Base-by-base conservation (phyloP, 148 eudicot species). In the Limonium bicolor region DNA sequence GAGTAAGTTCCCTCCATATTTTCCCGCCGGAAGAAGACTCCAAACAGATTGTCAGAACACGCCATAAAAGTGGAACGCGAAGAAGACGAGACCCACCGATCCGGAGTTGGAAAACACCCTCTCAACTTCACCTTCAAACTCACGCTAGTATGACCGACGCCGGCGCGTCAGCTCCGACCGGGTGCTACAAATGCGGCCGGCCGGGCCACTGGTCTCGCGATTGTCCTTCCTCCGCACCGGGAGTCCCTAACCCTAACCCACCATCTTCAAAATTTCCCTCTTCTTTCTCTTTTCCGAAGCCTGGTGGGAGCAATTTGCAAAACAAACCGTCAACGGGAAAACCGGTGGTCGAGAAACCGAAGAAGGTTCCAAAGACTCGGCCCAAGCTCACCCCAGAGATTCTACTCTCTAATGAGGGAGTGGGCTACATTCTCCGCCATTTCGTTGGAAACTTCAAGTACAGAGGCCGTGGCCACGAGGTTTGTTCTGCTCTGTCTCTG, bases 171-270 rank as follows among this genome's bases (percentile, higher is more conserved):
- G 81, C 71, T 5, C 95, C 99, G 5, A 90, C 99, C 0, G 99
- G 99, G 0, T 90, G 99, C 65, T 90, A 72, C 77, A 84, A 90
- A 61, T 90, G 99, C 67, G 99, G 99, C 32, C 79, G 85, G 1
- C 95, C 99, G 1, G 99, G 99, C 5, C 99, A 90, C 63, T 90
- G 99, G 95, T 80, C 99, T 13, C 82, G 97, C 27, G 99, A 90
- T 60, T 90, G 95, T 50, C 95, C 87, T 16, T 67, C 77, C 23
- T 59, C 63, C 5, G 25, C 57, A 18, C 1, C 54, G 3, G 12
- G 52, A 32, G 58, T 60, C 49, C 51, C 82, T 21, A 65, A 45
- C 36, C 4, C 72, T 27, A 49, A 64, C 50, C 36, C 63, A 35
- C 52, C 48, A 57, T 12, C 54, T 11, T 36, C 54, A 25, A 25